Conservation (phyloP, 2,329 filamentous ascomycete genomes). For the Aspergillus sp. region DNA sequence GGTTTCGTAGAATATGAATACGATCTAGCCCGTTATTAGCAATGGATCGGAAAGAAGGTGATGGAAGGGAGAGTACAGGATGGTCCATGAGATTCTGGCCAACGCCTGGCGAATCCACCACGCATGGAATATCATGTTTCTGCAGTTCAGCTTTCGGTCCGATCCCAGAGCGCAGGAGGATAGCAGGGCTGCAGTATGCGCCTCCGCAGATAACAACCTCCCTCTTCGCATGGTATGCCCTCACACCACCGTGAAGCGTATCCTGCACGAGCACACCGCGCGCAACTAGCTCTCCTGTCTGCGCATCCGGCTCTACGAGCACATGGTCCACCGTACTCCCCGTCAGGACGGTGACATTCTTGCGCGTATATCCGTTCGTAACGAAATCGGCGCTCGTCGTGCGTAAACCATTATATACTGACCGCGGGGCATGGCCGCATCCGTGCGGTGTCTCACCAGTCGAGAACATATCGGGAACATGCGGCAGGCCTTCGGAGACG, state of each 20-base stretch:
- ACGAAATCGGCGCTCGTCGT: conserved; percentile 51
- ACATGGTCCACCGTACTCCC: conserved; percentile 49
- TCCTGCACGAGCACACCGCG: conserved; percentile 22
- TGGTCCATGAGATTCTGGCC: conserved; percentile 51
- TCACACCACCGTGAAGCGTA: conserved; percentile 27
- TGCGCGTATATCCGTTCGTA: conserved; percentile 34
- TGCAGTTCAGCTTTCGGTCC: conserved; percentile 41
- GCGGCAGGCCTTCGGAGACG: conserved; percentile 47
- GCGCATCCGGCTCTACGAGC: conserved; percentile 33
- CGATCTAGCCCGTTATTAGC: conserved; percentile 34
- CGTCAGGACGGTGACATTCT: conserved; percentile 45
- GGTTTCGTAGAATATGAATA: conserved; percentile 57
- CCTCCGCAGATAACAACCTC: conserved; percentile 47
- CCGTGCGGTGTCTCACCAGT: conserved; percentile 48
- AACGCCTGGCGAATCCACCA: conserved; percentile 45
- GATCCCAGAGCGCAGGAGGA: conserved; percentile 50
- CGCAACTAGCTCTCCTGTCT: conserved; percentile 34
- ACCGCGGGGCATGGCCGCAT: conserved; percentile 50
- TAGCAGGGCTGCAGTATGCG: conserved; percentile 45
- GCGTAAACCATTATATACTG: conserved; percentile 47
- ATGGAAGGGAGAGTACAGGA: conserved; percentile 26
- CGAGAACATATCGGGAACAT: conserved; percentile 56
- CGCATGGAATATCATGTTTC: conserved; percentile 37
- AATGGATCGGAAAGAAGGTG: background rate
- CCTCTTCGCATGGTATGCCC: conserved; percentile 35